A percentile compares a stretch with the other conserved stretches of the same genome.
Conservation (phyloP, 225 moss, liverwort and hornwort genomes). For the Polytrichum formosum region DNA sequence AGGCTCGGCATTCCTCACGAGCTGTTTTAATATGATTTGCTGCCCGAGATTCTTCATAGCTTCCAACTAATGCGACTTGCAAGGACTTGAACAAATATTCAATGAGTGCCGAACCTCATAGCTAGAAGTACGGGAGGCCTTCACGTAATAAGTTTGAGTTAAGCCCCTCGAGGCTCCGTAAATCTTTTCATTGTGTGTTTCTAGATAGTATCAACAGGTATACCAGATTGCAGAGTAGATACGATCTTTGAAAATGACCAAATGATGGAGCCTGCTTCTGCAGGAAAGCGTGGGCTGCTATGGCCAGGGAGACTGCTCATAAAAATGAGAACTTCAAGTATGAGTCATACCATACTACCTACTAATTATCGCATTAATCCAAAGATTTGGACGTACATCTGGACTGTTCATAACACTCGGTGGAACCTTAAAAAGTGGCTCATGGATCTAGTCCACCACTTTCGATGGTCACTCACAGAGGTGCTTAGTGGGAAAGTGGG, state of each 20-base stretch:
- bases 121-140: neutral
- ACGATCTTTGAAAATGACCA: neutral
- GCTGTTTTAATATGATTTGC: too few species aligned
- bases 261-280: constrained; percentile 4
- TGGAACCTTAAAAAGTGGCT: neutral
- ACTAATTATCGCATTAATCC: neutral
- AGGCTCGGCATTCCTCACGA: too few species aligned
- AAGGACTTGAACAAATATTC: neutral
- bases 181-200: neutral
- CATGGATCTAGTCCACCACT: neutral
- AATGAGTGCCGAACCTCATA: neutral
- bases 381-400: neutral
- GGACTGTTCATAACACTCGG: neutral
- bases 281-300: constrained; percentile 65
- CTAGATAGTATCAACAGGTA: neutral
- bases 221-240: neutral
- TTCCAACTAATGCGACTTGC: too few species aligned
- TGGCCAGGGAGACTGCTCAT: constrained; percentile 28
- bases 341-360: neutral
- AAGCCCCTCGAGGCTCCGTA: too few species aligned
- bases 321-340: constrained; percentile 68
- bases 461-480: neutral
- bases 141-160: neutral
- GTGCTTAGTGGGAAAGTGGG: neutral
- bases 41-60: too few species aligned